These are phyloP conservation scores for Penicillium nucicola DNA, from an alignment of 495 filamentous ascomycete species.

Conservation along the genomic window DNA sequence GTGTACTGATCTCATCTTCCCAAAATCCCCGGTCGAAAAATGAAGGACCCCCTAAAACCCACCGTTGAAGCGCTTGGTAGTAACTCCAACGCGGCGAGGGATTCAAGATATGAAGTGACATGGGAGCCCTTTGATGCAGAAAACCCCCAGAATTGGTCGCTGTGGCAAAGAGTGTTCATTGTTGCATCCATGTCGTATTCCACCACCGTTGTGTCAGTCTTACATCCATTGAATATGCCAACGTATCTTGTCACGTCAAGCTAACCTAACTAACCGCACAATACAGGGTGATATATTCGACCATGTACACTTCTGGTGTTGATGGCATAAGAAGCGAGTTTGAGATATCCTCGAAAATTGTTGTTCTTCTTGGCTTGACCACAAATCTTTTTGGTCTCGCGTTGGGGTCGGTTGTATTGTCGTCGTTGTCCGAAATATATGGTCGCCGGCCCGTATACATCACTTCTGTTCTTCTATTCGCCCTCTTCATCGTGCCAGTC, in stretches of 20 bases:
- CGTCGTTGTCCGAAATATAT: slow-evolving; percentile 74
- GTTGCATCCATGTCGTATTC: slow-evolving; percentile 60
- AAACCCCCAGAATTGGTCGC: slow-evolving; percentile 67
- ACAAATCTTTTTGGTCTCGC: slow-evolving; percentile 69
- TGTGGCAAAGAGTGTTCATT: slow-evolving; percentile 59
- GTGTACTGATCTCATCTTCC: neutral
- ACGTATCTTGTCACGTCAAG: too few species aligned
- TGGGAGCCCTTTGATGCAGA: slow-evolving; percentile 57
- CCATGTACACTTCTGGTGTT: slow-evolving; percentile 69
- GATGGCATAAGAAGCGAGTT: slow-evolving; percentile 66
- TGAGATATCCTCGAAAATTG: slow-evolving; percentile 45
- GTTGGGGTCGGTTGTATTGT: slow-evolving; percentile 63
- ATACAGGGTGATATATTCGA: slow-evolving; percentile 63
- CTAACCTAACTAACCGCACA: neutral
- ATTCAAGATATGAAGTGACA: slow-evolving; percentile 63
- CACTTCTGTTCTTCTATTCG: slow-evolving; percentile 56
- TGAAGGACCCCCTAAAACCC: neutral
- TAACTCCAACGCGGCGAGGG: neutral
- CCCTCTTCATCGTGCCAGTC: slow-evolving; percentile 63
- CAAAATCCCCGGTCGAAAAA: neutral
- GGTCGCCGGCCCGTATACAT: slow-evolving; percentile 69
- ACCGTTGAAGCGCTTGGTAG: neutral
- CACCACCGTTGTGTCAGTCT: slow-evolving; percentile 56
- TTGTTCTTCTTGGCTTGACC: slow-evolving; percentile 69
- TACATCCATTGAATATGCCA: neutral